phyloP scores from a whole-genome alignment of 2,329 filamentous ascomycete species.

The Phyllosticta citrichinensis region DNA sequence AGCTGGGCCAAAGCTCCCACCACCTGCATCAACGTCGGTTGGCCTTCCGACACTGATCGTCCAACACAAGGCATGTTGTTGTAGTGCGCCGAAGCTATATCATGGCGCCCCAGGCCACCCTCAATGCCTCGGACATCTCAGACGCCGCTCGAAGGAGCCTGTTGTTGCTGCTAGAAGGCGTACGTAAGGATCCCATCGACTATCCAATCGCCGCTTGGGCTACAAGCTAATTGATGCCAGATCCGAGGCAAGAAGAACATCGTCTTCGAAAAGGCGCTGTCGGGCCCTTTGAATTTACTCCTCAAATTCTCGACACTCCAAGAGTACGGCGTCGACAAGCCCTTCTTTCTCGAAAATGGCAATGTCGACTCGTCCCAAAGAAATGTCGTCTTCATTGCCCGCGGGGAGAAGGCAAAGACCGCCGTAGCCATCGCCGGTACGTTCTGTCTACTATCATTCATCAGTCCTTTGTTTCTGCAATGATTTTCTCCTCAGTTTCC shows the following conservation, averaged over 20 bases:
- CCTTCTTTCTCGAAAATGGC: conserved; percentile 91
- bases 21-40: not conserved
- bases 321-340: conserved; percentile 95
- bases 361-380: conserved; percentile 91
- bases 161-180: conserved; percentile 82
- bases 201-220: not conserved
- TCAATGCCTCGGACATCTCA: conserved; percentile 66
- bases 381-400: conserved; percentile 87
- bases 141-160: conserved; percentile 81
- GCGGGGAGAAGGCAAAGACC: conserved; percentile 79
- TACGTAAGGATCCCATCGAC: conserved; percentile 50
- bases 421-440: conserved; percentile 81
- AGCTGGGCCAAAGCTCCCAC: not conserved
- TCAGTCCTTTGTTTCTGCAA: not conserved
- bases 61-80: not conserved
- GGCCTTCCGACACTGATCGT: not conserved
- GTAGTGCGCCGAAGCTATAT: conserved; percentile 14
- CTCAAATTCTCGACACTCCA: conserved; percentile 93
- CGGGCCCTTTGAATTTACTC: conserved; percentile 79
- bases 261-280: conserved; percentile 81
- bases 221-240: conserved; percentile 36
- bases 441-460: conserved; percentile 14
- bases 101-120: conserved; percentile 61
- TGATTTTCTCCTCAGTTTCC: not conserved
- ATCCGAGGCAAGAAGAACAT: conserved; percentile 98